Conservation (phyloP, 768 basidiomycete species). For the Pleurotus djamor region DNA sequence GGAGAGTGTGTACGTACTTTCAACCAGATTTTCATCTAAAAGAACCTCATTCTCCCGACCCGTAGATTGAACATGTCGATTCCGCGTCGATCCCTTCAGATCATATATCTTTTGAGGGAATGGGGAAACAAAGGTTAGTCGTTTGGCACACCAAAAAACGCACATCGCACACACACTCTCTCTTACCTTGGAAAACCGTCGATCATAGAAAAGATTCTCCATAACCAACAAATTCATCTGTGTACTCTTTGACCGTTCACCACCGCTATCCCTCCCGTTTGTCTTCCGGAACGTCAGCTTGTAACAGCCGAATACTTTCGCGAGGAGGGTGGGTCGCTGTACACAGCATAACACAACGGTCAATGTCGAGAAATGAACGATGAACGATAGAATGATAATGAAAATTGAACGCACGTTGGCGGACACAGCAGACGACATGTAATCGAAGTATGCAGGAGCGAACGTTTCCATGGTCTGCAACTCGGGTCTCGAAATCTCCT, state of each 20-base stretch:
- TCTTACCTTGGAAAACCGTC: conserved; percentile 89
- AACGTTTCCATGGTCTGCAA: conserved; percentile 95
- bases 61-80: conserved; percentile 89
- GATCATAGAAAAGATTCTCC: conserved; percentile 97
- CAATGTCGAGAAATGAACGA: too few relatives aligned
- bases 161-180: too few relatives aligned
- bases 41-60: conserved; percentile 92
- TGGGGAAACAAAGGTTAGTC: too few relatives aligned
- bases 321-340: conserved; percentile 92
- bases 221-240: conserved; percentile 97
- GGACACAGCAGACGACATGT: conserved; percentile 92
- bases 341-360: too few relatives aligned
- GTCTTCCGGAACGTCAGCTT: conserved; percentile 89
- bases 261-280: conserved; percentile 58
- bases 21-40: conserved; percentile 93
- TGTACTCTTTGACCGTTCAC: conserved; percentile 71
- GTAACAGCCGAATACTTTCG: conserved; percentile 97
- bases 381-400: too few relatives aligned
- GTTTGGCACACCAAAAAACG: too few relatives aligned
- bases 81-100: conserved; percentile 93
- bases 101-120: too few relatives aligned
- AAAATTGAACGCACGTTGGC: conserved; percentile 82
- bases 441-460: conserved; percentile 96
- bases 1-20: conserved; percentile 49
- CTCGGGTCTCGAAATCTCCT: conserved; percentile 89